Base-by-base conservation (phyloP, 2,329 filamentous ascomycete species). In the Arthroderma sp. region DNA sequence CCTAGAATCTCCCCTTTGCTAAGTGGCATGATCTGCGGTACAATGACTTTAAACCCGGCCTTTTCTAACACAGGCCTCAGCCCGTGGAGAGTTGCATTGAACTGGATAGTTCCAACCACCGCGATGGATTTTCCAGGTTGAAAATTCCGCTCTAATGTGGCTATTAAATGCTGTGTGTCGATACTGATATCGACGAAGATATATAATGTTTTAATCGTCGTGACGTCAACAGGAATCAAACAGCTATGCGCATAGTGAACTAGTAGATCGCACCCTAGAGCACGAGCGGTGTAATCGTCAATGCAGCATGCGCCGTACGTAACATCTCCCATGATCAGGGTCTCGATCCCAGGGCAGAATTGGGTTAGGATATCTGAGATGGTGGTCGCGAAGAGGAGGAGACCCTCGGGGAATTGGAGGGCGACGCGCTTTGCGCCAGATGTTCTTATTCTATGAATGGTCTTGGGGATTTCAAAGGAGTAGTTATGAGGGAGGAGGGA, bases 301-400 rank as follows among this genome's bases (percentile, higher is more conserved):
- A 98, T 95, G 60, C 91, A 98, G 70, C 91, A 98, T 22, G 91
- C 91, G 51, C 91, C 91, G 62, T 98, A 98, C 1, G 91, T 98
- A 37, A 98, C 91, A 61, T 98, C 91, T 49, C 91, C 91, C 91
- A 98, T 98, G 63, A 98, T 98, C 44, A 96, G 72, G 1, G 89
- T 96, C 61, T 93, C 86, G 36, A 83, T 82, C 1, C 84, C 87
- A 0, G 86, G 83, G 58, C 91, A 98, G 68, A 98, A 98, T 59
- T 88, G 83, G 0, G 84, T 86, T 40, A 98, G 71, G 56, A 98
- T 96, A 61, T 98, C 91, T 3, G 91, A 94, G 54, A 98, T 89
- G 32, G 91, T 98, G 28, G 91, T 96, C 22, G 91, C 91, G 61
- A 98, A 98, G 46, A 98, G 72, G 29, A 98, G 76, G 1, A 98